phyloP scores from a whole-genome alignment of 352 stramenopile species.

The Globisporangium okanoganense region DNA sequence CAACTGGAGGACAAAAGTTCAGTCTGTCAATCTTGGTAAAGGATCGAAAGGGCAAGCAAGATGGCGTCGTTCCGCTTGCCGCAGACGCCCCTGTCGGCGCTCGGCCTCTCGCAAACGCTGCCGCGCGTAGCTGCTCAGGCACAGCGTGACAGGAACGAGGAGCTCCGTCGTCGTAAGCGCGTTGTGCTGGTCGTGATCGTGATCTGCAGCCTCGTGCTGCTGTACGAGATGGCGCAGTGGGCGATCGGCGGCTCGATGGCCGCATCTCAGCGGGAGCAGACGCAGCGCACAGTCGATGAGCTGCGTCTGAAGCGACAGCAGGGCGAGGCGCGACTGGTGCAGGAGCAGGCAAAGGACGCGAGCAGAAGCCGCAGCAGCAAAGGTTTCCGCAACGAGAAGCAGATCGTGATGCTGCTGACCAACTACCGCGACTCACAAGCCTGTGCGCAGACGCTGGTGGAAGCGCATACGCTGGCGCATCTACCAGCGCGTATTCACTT shows the following conservation, averaged over 20 bases:
- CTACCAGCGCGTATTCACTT: conserved; percentile 49
- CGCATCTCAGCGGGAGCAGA: conserved; percentile 16
- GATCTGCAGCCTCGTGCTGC: conserved; percentile 22
- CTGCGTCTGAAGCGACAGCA: conserved; percentile 19
- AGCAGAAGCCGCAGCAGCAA: conserved; percentile 13
- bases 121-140: conserved; percentile 18
- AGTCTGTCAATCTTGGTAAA: background rate
- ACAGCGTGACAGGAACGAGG: conserved; percentile 11
- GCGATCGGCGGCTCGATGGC: conserved; percentile 30
- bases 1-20: background rate
- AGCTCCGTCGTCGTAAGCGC: conserved; percentile 12
- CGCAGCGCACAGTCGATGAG: conserved; percentile 26
- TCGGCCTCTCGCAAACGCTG: conserved; percentile 45
- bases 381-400: conserved; percentile 64
- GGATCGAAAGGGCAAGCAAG: background rate
- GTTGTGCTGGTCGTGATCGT: conserved; percentile 23
- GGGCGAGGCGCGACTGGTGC: conserved; percentile 12
- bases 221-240: conserved; percentile 42
- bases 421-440: conserved; percentile 53
- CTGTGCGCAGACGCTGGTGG: conserved; percentile 52
- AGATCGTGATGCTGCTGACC: conserved; percentile 72
- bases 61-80: conserved; percentile 21
- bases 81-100: conserved; percentile 55
- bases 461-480: conserved; percentile 38
- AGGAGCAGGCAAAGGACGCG: conserved; percentile 14